phyloP scores from a whole-genome alignment of 148 eudicot species.

The Chenopodium quinoa region DNA sequence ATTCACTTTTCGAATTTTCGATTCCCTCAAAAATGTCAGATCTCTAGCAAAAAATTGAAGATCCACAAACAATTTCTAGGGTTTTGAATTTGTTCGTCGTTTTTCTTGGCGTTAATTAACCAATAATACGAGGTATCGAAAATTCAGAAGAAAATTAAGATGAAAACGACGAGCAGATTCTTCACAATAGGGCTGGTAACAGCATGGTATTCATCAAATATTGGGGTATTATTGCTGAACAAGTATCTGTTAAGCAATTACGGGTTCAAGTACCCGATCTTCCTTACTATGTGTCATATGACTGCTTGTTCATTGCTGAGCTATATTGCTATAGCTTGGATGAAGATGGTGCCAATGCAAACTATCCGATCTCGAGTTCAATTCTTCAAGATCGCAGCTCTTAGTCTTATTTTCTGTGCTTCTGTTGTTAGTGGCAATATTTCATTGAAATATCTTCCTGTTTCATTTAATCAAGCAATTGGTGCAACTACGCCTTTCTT shows the following conservation, averaged over 20 bases:
- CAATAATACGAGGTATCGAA: too few relatives aligned
- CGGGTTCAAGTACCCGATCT: constrained; percentile 84
- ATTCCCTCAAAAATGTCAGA: constrained; percentile 13
- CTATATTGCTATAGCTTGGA: constrained; percentile 84
- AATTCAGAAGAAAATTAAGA: background rate
- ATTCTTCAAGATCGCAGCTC: constrained; percentile 66
- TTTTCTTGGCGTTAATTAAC: background rate
- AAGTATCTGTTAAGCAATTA: constrained; percentile 76
- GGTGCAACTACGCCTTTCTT: constrained; percentile 93
- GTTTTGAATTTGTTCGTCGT: constrained; percentile 8
- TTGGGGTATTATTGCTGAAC: constrained; percentile 73
- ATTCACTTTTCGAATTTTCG: background rate
- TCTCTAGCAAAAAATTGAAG: constrained; percentile 7
- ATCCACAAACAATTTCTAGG: background rate
- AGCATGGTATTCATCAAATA: constrained; percentile 82
- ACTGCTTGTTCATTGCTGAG: constrained; percentile 80
- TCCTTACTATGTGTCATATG: constrained; percentile 92
- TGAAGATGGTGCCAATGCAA: constrained; percentile 89
- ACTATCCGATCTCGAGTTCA: constrained; percentile 72
- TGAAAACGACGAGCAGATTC: constrained; percentile 48
- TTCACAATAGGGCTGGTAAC: constrained; percentile 75
- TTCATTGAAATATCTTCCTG: constrained; percentile 70
- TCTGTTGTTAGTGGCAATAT: constrained; percentile 83
- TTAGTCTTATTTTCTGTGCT: constrained; percentile 67
- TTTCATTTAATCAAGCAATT: constrained; percentile 84